Evolutionary conservation across 257 asterid genomes (phyloP).

Genomic region (Nicotiana knightiana): DNA sequence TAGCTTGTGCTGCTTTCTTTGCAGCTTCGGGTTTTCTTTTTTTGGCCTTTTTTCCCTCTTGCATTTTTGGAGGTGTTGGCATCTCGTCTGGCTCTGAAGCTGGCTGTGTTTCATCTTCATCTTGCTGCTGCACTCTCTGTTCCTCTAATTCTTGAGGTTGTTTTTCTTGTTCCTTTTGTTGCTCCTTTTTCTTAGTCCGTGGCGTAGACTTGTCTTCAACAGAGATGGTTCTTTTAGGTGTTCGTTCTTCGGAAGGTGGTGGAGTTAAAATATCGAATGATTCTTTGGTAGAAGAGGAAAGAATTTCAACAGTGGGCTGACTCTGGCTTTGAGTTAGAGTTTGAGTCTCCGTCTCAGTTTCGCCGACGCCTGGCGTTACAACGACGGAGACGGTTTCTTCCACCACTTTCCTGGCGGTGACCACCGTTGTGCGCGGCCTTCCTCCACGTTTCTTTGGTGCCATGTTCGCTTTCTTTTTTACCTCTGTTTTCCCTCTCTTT

Average conservation of each 20-base stretch:
- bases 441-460: conserved; percentile 52
- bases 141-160: neutral
- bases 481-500: neutral
- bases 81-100: conserved; percentile 18
- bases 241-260: conserved; percentile 1
- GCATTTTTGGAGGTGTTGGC: conserved; percentile 22
- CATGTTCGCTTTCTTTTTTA: conserved; percentile 21
- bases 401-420: conserved; percentile 46
- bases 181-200: neutral
- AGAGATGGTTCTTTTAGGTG: conserved; percentile 13
- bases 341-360: neutral
- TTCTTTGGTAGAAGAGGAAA: conserved; percentile 18
- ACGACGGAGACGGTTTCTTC: conserved; percentile 55
- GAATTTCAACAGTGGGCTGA: conserved; percentile 22
- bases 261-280: neutral
- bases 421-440: conserved; percentile 33
- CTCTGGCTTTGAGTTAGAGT: neutral
- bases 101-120: conserved; percentile 33
- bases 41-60: conserved; percentile 9
- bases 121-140: neutral
- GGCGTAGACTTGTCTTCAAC: conserved; percentile 8
- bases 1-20: neutral
- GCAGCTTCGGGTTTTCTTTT: conserved; percentile 22
- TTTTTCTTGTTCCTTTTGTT: neutral
- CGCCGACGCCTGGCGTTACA: conserved; percentile 21